phyloP scores from a whole-genome alignment of 108 stramenopile species.

The Stephanodiscus triporus region DNA sequence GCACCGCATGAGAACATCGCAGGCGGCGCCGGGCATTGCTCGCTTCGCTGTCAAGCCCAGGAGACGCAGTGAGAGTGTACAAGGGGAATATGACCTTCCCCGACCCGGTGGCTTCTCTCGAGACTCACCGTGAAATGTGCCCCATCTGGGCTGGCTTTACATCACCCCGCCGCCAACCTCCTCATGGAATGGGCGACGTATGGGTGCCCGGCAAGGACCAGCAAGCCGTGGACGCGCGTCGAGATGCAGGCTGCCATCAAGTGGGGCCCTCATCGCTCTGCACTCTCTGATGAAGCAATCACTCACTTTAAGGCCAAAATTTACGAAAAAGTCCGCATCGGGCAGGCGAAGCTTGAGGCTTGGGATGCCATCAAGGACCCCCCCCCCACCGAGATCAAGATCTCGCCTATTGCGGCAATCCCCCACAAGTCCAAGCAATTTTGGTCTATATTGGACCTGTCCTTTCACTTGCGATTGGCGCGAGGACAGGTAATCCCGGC shows the following conservation, averaged over 20 bases:
- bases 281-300: conserved; percentile 5
- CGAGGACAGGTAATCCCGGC: neutral
- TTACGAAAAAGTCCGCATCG: neutral
- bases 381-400: neutral
- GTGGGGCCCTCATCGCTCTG: conserved; percentile 18
- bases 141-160: neutral
- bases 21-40: neutral
- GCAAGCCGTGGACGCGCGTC: conserved; percentile 4
- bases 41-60: neutral
- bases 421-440: neutral
- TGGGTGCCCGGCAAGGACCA: neutral
- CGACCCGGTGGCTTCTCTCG: neutral
- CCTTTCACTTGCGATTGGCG: neutral
- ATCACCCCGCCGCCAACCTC: conserved; percentile 7
- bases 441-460: neutral
- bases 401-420: conserved; percentile 10
- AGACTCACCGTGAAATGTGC: neutral
- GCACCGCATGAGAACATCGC: conserved; percentile 7
- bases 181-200: conserved; percentile 7
- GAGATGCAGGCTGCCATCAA: conserved; percentile 7
- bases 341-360: neutral
- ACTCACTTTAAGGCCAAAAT: neutral
- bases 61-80: neutral
- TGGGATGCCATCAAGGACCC: conserved; percentile 5
- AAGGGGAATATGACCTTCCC: conserved; percentile 8